Evolutionary conservation across 2,329 filamentous ascomycete genomes (phyloP).

Genomic region (Penicillium hordei): DNA sequence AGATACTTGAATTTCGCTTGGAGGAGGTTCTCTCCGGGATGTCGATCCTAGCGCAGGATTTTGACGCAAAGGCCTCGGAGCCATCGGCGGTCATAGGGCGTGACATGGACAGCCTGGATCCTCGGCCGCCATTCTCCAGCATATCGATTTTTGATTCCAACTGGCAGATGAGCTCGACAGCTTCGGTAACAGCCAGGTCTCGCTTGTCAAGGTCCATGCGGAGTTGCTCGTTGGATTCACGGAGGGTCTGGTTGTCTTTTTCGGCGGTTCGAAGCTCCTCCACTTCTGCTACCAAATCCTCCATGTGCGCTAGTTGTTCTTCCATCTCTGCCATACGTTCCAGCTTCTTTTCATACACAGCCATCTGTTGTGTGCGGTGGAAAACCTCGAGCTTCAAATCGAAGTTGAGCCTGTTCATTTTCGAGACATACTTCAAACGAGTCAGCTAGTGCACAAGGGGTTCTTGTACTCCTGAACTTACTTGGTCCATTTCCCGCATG

Average conservation of each 20-base stretch:
- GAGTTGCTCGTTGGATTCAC: conserved; percentile 40
- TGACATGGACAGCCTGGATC: conserved; percentile 28
- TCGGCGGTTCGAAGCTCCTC: conserved; percentile 39
- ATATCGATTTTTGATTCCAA: conserved; percentile 43
- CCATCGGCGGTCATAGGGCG: conserved; percentile 29
- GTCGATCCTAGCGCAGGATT: conserved; percentile 28
- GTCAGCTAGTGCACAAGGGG: conserved; percentile 16
- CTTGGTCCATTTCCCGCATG: conserved; percentile 45
- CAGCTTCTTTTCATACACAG: conserved; percentile 38
- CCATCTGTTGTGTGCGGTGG: conserved; percentile 41
- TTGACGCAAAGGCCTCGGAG: conserved; percentile 31
- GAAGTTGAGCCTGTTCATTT: conserved; percentile 46
- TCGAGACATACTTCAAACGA: conserved; percentile 41
- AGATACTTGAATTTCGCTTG: conserved; percentile 25
- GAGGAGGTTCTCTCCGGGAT: conserved; percentile 45
- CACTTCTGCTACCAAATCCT: conserved; percentile 40
- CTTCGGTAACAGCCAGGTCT: conserved; percentile 45
- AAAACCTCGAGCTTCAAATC: conserved; percentile 46
- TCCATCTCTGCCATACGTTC: conserved; percentile 38
- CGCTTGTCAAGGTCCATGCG: conserved; percentile 41
- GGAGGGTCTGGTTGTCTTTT: conserved; percentile 37
- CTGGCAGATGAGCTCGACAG: conserved; percentile 46
- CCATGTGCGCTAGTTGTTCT: conserved; percentile 38
- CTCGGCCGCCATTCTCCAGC: conserved; percentile 25
- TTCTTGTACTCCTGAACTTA: conserved; percentile 19